phyloP scores from a whole-genome alignment of 768 basidiomycete genomes.

The Leccinum longicurvipes region DNA sequence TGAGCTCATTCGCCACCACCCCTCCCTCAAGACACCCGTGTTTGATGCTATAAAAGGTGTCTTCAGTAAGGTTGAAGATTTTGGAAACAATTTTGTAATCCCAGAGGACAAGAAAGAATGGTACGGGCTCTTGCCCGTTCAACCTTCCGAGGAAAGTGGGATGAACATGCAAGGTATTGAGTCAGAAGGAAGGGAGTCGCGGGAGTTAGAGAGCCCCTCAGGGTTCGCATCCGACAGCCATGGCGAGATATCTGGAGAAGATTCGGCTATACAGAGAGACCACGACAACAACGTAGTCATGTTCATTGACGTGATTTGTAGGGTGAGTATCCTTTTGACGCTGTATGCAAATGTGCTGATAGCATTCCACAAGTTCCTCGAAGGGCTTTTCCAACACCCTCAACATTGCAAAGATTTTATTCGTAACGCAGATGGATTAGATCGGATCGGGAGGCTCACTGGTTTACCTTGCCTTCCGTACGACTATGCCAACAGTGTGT shows the following conservation, averaged over 20 bases:
- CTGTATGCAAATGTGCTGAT: constrained; percentile 3
- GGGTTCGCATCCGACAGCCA: constrained; percentile 15
- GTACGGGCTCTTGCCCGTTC: constrained; percentile 53
- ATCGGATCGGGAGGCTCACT: constrained; percentile 72
- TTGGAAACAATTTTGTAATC: constrained; percentile 59
- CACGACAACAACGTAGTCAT: constrained; percentile 77
- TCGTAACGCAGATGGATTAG: constrained; percentile 64
- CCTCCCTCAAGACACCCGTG: constrained; percentile 73
- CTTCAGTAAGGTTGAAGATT: constrained; percentile 68
- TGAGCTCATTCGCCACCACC: constrained; percentile 95
- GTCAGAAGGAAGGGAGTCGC: constrained; percentile 14
- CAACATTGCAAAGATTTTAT: constrained; percentile 91
- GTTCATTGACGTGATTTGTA: constrained; percentile 75
- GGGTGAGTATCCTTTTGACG: constrained; percentile 45
- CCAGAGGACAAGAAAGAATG: constrained; percentile 60
- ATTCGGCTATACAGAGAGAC: constrained; percentile 40
- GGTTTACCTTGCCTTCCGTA: constrained; percentile 85
- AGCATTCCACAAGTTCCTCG: constrained; percentile 62
- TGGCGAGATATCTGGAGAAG: constrained; percentile 24
- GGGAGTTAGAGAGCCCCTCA: constrained; percentile 18
- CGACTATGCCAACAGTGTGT: constrained; percentile 80
- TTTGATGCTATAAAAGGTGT: constrained; percentile 74
- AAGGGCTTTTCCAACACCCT: constrained; percentile 91
- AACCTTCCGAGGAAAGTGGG: constrained; percentile 14
- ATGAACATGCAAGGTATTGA: constrained; percentile 53